These are phyloP conservation scores for Narthecium ossifragum DNA, from an alignment of 106 monocot species.

Conservation along the genomic window DNA sequence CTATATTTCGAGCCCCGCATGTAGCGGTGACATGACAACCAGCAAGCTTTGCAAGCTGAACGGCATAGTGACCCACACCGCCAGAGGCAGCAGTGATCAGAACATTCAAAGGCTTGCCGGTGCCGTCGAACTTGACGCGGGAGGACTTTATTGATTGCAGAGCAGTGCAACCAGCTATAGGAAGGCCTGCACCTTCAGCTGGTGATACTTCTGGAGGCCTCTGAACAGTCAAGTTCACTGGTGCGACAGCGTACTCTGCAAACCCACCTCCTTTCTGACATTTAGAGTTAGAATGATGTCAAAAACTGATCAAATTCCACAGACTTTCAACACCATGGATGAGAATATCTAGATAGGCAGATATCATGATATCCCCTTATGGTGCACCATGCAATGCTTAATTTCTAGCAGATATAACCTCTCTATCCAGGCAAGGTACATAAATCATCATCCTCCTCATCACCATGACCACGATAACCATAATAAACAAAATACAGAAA, in stretches of 20 bases:
- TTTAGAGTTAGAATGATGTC: neutral
- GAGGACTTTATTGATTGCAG: constrained; percentile 26
- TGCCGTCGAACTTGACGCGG: constrained; percentile 6
- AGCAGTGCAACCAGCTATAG: constrained; percentile 29
- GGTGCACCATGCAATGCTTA: too few species aligned
- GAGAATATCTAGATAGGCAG: too few species aligned
- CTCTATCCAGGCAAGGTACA: too few species aligned
- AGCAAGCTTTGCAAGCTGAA: constrained; percentile 38
- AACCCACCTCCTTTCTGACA: constrained; percentile 33
- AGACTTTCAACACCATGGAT: too few species aligned
- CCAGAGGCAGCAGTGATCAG: constrained; percentile 55
- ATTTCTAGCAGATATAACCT: too few species aligned
- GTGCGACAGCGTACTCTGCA: constrained; percentile 32
- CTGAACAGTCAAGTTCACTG: constrained; percentile 16
- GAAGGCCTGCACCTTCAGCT: constrained; percentile 29
- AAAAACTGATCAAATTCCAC: too few species aligned
- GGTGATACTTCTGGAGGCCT: constrained; percentile 23
- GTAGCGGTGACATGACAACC: constrained; percentile 37
- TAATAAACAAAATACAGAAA: too few species aligned
- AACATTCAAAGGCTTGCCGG: constrained; percentile 6
- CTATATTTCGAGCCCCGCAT: constrained; percentile 32
- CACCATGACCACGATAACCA: too few species aligned
- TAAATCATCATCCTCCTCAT: too few species aligned
- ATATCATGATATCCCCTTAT: too few species aligned
- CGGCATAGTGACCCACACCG: constrained; percentile 34